A percentile compares a stretch with the other conserved stretches of the same genome.
These are phyloP conservation scores for Metschnikowia aberdeeniae DNA, from an alignment of 805 yeast genomes.

Conservation along the genomic window DNA sequence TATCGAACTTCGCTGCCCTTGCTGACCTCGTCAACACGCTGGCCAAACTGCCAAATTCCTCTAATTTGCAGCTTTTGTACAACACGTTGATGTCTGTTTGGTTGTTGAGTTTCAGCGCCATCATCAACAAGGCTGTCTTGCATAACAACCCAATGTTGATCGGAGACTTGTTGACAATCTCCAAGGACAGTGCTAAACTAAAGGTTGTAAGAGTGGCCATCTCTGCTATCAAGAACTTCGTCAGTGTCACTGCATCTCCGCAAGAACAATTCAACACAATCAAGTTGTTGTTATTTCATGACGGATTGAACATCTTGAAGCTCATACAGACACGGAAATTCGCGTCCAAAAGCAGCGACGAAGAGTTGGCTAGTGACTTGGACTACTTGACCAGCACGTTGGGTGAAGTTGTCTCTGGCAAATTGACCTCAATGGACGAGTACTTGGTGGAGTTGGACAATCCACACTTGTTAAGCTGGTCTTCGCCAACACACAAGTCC, in stretches of 20 bases:
- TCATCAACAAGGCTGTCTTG: constrained; percentile 45
- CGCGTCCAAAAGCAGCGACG: constrained; percentile 65
- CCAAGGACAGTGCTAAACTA: constrained; percentile 84
- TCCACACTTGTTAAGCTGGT: constrained; percentile 67
- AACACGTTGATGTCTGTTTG: constrained; percentile 73
- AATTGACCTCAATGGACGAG: constrained; percentile 88
- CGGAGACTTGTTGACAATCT: constrained; percentile 50
- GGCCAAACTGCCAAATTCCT: constrained; percentile 34
- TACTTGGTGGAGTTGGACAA: constrained; percentile 80
- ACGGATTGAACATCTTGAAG: constrained; percentile 65
- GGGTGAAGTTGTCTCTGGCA: constrained; percentile 62
- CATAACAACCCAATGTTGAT: constrained; percentile 52
- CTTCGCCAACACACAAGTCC: constrained; percentile 86
- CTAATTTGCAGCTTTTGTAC: constrained; percentile 79
- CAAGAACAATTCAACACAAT: constrained; percentile 45
- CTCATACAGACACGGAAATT: constrained; percentile 82
- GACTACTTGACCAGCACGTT: constrained; percentile 53
- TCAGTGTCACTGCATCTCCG: constrained; percentile 29
- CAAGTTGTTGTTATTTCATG: constrained; percentile 69
- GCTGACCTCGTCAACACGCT: constrained; percentile 26
- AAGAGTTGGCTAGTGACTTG: constrained; percentile 78
- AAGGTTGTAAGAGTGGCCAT: constrained; percentile 84
- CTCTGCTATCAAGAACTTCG: constrained; percentile 63
- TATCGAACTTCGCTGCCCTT: constrained; percentile 31
- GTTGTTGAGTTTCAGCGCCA: constrained; percentile 74